Evolutionary conservation across 2,329 filamentous ascomycete genomes (phyloP), one percentile per base, ranked within the genome.

Genomic region (Kalmusia sp.): DNA sequence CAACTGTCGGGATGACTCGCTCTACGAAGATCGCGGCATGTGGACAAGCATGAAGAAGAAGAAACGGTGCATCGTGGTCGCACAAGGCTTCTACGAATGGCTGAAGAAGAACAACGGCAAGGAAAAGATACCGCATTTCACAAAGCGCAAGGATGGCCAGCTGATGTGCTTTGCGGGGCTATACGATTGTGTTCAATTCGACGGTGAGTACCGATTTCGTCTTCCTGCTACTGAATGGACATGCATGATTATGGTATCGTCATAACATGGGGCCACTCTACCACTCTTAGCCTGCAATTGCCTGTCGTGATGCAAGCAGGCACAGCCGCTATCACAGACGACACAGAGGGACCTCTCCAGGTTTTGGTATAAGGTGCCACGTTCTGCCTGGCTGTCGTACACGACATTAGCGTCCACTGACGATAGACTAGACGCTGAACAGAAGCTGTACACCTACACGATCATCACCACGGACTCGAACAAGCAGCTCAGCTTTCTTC

Each of bases 61-160:
- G 62, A 96, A 97, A 76, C 83, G 95, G 25, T 98, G 95, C 71
- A 81, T 98, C 19, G 86, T 98, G 8, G 71, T 96, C 5, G 92
- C 91, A 8, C 89, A 97, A 74, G 95, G 95, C 1, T 99, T 98
- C 75, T 99, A 92, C 68, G 95, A 99, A 75, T 98, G 95, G 95
- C 79, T 96, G 54, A 93, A 93, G 74, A 91, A 88, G 65, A 88
- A 84, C 66, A 82, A 82, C 1, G 83, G 85, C 6, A 93, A 90
- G 62, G 89, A 95, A 49, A 96, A 91, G 76, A 78, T 93, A 1
- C 93, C 95, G 9, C 87, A 98, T 73, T 97, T 87, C 65, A 84
- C 92, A 19, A 93, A 88, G 75, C 82, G 92, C 24, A 90, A 87
- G 62, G 93, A 98, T 70, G 90, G 90, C 0, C 84, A 87, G 63